phyloP scores from a whole-genome alignment of 2,329 filamentous ascomycete species.

The Colletotrichum phormii region DNA sequence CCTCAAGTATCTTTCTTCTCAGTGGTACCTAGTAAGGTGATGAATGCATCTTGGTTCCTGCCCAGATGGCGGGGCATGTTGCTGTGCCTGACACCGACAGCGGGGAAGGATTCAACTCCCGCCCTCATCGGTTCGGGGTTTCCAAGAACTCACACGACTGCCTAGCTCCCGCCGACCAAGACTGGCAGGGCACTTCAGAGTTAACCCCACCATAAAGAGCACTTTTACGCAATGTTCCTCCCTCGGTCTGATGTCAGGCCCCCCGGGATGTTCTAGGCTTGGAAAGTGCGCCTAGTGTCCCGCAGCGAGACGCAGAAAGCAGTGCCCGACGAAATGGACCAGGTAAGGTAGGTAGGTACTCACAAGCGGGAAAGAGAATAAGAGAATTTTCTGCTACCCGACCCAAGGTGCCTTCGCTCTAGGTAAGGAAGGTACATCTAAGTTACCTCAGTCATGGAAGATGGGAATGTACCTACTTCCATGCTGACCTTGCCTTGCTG shows the following conservation, averaged over 20 bases:
- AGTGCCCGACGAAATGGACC: not conserved
- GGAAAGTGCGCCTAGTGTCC: slow-evolving; percentile 2
- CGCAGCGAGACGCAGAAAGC: not conserved
- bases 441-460: not conserved
- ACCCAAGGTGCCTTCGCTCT: not conserved
- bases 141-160: not conserved
- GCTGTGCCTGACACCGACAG: slow-evolving; percentile 20
- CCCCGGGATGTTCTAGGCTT: slow-evolving; percentile 19
- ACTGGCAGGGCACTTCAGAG: too few relatives aligned
- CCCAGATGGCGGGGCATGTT: slow-evolving; percentile 12
- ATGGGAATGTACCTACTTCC: not conserved
- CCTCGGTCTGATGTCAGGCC: slow-evolving; percentile 30
- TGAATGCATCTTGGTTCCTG: not conserved
- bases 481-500: not conserved
- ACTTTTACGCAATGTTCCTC: not conserved
- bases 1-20: not conserved
- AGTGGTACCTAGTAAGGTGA: too few relatives aligned
- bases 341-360: not conserved
- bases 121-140: slow-evolving; percentile 9
- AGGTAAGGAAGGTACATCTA: not conserved
- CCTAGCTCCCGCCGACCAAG: slow-evolving; percentile 26
- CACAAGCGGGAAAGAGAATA: not conserved
- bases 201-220: slow-evolving; percentile 15
- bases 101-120: slow-evolving; percentile 5
- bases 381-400: slow-evolving; percentile 5